phyloP scores from a whole-genome alignment of 2,329 filamentous ascomycete genomes.

The Pestalotiopsis sp. region DNA sequence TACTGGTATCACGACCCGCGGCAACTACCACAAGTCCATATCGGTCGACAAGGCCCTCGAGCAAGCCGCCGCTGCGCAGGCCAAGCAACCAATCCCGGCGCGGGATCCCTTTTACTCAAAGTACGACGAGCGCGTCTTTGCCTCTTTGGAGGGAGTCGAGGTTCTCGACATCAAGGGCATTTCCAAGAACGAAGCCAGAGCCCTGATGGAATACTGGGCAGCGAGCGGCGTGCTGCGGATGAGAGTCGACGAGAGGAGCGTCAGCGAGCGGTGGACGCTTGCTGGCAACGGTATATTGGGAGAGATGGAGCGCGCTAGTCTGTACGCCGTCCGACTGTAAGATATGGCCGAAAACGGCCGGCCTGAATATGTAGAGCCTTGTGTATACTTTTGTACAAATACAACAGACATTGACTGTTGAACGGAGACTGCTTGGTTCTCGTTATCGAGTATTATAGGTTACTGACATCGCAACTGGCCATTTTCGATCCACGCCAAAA shows the following conservation, averaged over 20 bases:
- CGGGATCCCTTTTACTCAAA: conserved; percentile 56
- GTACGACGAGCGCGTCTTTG: conserved; percentile 61
- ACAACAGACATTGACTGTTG: background rate
- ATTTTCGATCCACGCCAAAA: no score
- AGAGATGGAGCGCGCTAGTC: conserved; percentile 72
- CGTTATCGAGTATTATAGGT: no score
- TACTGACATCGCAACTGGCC: no score
- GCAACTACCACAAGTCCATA: conserved; percentile 66
- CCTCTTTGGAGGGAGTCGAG: conserved; percentile 50
- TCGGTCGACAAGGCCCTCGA: conserved; percentile 71
- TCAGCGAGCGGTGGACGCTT: conserved; percentile 83
- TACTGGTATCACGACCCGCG: conserved; percentile 73
- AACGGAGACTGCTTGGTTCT: background rate
- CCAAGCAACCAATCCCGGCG: conserved; percentile 33
- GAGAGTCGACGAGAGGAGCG: conserved; percentile 68
- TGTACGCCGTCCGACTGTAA: conserved; percentile 31
- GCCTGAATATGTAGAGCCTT: background rate
- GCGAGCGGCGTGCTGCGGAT: conserved; percentile 78
- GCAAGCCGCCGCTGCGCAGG: conserved; percentile 51
- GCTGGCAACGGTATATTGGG: conserved; percentile 81
- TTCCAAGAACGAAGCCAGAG: conserved; percentile 72
- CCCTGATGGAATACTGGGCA: conserved; percentile 92
- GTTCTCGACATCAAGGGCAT: conserved; percentile 67
- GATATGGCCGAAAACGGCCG: background rate
- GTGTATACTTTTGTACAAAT: conserved; percentile 5